Conservation (phyloP, 2,329 filamentous ascomycete species). For the Pochonia chlamydosporia region DNA sequence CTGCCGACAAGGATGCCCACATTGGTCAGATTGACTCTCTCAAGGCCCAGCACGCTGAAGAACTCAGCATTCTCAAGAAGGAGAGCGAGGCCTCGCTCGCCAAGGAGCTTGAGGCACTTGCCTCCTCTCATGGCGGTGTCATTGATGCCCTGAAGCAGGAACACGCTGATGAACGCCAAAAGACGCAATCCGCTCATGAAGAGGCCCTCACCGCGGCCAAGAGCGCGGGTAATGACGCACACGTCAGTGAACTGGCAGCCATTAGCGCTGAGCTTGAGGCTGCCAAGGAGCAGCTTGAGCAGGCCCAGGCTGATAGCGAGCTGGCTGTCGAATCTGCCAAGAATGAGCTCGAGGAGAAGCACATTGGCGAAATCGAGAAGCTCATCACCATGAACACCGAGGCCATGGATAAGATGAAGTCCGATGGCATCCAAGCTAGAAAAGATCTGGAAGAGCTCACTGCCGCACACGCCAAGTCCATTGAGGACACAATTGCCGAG, state of each 20-base stretch:
- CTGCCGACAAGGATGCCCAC: slow-evolving; percentile 43
- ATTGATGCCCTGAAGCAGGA: slow-evolving; percentile 38
- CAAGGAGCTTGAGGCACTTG: slow-evolving; percentile 35
- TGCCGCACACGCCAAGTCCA: slow-evolving; percentile 28
- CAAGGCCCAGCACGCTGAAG: slow-evolving; percentile 47
- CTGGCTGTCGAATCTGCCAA: slow-evolving; percentile 40
- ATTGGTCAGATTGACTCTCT: slow-evolving; percentile 47
- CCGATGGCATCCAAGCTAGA: slow-evolving; percentile 29
- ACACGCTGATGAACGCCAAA: slow-evolving; percentile 31
- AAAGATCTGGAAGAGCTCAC: slow-evolving; percentile 39
- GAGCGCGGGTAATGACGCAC: slow-evolving; percentile 20
- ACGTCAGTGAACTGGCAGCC: slow-evolving; percentile 25
- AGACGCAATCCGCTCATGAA: slow-evolving; percentile 22
- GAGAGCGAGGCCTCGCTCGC: slow-evolving; percentile 34
- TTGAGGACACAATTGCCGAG: slow-evolving; percentile 35
- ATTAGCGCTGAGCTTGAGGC: slow-evolving; percentile 26
- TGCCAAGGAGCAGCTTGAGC: slow-evolving; percentile 39
- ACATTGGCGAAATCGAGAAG: slow-evolving; percentile 43
- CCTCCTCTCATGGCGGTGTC: slow-evolving; percentile 36
- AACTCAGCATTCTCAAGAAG: slow-evolving; percentile 37
- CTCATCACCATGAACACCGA: slow-evolving; percentile 37
- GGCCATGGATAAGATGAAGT: slow-evolving; percentile 33
- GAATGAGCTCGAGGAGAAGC: slow-evolving; percentile 38
- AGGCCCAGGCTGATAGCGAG: slow-evolving; percentile 35
- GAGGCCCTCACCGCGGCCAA: slow-evolving; percentile 24